Evolutionary conservation across 306 rosid genomes (phyloP).

Genomic region (Vigna mungo): DNA sequence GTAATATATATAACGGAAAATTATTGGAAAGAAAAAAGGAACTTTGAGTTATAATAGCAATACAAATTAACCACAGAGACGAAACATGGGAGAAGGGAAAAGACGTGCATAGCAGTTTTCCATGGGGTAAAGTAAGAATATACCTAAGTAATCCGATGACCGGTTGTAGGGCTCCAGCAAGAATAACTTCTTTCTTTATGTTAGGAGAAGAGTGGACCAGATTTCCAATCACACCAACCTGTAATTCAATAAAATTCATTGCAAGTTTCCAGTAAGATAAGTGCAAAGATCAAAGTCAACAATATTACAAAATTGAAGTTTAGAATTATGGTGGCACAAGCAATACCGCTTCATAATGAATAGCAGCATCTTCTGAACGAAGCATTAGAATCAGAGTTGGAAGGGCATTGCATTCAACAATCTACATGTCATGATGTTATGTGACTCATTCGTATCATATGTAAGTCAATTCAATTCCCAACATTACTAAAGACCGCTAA

Average conservation of each 20-base stretch:
- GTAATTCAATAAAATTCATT: constrained; percentile 45
- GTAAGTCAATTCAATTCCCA: constrained; percentile 22
- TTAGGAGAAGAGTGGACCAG: constrained; percentile 93
- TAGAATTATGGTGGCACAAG: constrained; percentile 9
- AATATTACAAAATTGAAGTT: constrained; percentile 9
- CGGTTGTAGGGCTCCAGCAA: constrained; percentile 94
- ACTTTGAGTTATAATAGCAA: not conserved
- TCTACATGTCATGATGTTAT: constrained; percentile 56
- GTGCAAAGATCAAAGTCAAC: constrained; percentile 25
- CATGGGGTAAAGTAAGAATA: constrained; percentile 6
- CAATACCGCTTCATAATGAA: constrained; percentile 91
- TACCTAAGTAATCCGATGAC: constrained; percentile 90
- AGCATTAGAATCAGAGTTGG: constrained; percentile 93
- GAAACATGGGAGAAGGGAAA: not conserved
- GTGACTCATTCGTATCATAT: constrained; percentile 13
- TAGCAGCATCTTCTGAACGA: constrained; percentile 87
- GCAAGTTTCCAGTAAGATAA: constrained; percentile 28
- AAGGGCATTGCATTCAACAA: constrained; percentile 92
- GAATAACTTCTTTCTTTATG: constrained; percentile 89
- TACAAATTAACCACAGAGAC: not conserved
- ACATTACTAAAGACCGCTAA: constrained; percentile 39
- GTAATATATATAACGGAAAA: not conserved
- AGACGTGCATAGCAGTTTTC: not conserved
- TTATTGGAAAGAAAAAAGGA: not conserved
- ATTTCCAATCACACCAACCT: constrained; percentile 97